These are phyloP conservation scores for Schoenoplectus tabernaemontani DNA, from an alignment of 202 grass and related monocot genomes.

Conservation along the genomic window DNA sequence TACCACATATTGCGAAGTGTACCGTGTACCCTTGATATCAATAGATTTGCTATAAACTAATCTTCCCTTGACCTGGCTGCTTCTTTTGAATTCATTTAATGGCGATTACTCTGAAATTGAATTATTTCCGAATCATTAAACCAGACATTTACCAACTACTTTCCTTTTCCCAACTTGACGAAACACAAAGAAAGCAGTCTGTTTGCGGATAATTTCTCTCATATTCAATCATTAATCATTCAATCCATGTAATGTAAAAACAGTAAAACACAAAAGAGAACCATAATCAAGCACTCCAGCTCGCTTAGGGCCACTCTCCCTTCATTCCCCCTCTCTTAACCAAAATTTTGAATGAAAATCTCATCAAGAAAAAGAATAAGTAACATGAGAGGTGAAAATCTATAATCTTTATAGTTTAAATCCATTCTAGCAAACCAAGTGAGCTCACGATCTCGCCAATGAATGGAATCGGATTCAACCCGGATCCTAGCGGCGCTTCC, in stretches of 20 bases:
- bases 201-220: background rate
- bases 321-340: background rate
- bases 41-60: background rate
- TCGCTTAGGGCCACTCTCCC: background rate
- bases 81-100: background rate
- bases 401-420: background rate
- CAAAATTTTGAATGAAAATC: background rate
- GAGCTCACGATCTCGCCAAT: background rate
- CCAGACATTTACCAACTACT: background rate
- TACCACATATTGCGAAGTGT: too few species aligned
- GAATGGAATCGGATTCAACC: conserved; percentile 36
- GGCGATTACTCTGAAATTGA: background rate
- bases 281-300: background rate
- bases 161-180: background rate
- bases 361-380: background rate
- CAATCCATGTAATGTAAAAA: background rate
- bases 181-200: background rate
- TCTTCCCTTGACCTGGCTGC: background rate
- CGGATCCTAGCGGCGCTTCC: conserved; percentile 28
- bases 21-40: background rate
- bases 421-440: background rate
- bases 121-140: background rate
- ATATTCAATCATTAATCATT: background rate
- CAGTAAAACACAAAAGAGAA: background rate
- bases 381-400: background rate